phyloP scores from a whole-genome alignment of 495 filamentous ascomycete species.

The Neurospora sp. region DNA sequence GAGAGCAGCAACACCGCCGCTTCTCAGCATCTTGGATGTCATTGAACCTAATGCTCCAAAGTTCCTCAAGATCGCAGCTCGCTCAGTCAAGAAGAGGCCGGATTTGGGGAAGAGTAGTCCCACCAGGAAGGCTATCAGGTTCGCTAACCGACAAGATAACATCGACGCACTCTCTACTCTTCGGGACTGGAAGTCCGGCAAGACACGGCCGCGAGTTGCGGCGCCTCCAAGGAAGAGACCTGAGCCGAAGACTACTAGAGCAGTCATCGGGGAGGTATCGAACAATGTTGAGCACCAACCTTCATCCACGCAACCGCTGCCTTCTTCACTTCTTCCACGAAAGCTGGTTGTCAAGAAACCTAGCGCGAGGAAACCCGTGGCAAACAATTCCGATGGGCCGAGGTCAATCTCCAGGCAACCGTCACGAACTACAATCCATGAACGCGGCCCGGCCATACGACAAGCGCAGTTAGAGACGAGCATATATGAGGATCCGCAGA shows the following conservation, averaged over 20 bases:
- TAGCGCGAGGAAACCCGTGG: neutral
- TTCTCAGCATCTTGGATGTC: constrained; percentile 64
- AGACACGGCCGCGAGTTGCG: constrained; percentile 39
- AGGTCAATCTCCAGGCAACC: neutral
- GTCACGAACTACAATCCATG: neutral
- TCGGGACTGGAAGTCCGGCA: constrained; percentile 66
- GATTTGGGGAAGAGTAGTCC: constrained; percentile 66
- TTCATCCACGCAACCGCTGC: neutral
- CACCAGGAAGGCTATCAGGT: constrained; percentile 58
- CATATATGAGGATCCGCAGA: constrained; percentile 16
- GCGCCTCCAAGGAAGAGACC: constrained; percentile 14
- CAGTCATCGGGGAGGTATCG: constrained; percentile 22
- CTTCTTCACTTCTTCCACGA: constrained; percentile 10
- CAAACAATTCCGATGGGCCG: neutral
- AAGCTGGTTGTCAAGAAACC: constrained; percentile 12
- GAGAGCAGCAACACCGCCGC: constrained; percentile 33
- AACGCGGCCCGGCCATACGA: constrained; percentile 5
- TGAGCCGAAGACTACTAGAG: constrained; percentile 3
- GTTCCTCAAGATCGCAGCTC: constrained; percentile 72
- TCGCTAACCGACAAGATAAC: constrained; percentile 65
- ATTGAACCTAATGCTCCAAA: constrained; percentile 47
- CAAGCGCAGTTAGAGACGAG: constrained; percentile 43
- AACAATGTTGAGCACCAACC: constrained; percentile 17
- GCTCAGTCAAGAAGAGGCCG: constrained; percentile 49
- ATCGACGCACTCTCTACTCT: constrained; percentile 60